Conservation (phyloP, 306 rosid species). For the Hippophae tibetana region DNA sequence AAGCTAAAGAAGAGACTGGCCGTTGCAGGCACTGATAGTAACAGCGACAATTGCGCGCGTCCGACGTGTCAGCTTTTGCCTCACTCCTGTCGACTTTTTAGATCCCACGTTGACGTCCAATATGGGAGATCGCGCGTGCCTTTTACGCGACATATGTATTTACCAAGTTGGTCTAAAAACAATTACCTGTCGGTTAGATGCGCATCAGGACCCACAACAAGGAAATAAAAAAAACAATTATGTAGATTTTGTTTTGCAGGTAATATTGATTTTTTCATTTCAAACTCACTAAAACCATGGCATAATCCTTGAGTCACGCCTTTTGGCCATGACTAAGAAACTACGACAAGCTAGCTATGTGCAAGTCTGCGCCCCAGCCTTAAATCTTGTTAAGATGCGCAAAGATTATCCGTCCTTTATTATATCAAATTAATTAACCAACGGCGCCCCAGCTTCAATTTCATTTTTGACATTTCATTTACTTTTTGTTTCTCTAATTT, state of each 20-base stretch:
- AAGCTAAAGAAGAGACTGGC: constrained; percentile 15
- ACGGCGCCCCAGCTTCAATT: too few species aligned
- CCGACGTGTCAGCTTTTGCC: constrained; percentile 71
- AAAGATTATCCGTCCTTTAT: neutral
- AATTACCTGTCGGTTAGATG: constrained; percentile 25
- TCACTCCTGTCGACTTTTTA: constrained; percentile 45
- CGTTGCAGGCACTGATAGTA: constrained; percentile 29
- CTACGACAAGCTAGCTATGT: neutral
- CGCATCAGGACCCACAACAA: constrained; percentile 20
- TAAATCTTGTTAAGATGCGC: constrained; percentile 3
- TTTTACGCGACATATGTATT: constrained; percentile 2
- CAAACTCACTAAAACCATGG: neutral
- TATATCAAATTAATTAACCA: neutral
- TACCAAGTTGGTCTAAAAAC: constrained; percentile 16
- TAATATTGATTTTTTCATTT: neutral
- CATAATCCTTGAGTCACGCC: neutral
- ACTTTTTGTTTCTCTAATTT: too few species aligned
- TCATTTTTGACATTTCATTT: too few species aligned
- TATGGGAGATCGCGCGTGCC: constrained; percentile 14
- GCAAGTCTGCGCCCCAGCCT: neutral
- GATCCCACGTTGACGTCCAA: constrained; percentile 31
- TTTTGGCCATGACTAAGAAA: constrained; percentile 11
- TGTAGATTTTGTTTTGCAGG: too few species aligned
- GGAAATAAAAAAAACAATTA: too few species aligned
- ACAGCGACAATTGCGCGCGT: constrained; percentile 90